A percentile compares a stretch with the other conserved stretches of the same genome.
phyloP scores from a whole-genome alignment of 2,329 filamentous ascomycete genomes.

The Talaromyces sp. region DNA sequence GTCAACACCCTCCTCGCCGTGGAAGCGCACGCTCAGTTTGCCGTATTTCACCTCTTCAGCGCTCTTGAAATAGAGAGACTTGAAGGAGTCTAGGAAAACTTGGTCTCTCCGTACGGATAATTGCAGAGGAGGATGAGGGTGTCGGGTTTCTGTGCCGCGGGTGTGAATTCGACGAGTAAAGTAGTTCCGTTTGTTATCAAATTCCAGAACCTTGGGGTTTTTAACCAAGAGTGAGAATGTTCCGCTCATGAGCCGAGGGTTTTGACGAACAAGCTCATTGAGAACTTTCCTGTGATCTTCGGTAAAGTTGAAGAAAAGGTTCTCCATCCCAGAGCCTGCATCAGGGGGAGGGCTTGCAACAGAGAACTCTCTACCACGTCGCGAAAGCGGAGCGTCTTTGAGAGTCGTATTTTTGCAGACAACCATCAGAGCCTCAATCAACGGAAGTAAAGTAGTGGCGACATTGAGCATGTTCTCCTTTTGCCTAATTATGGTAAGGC shows the following conservation, averaged over 20 bases:
- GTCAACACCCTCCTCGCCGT: constrained; percentile 95
- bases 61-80: constrained; percentile 93
- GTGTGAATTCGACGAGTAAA: constrained; percentile 91
- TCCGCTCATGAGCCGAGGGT: constrained; percentile 96
- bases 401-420: constrained; percentile 96
- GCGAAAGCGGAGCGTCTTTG: constrained; percentile 56
- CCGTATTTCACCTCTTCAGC: constrained; percentile 98
- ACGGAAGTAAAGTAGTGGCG: constrained; percentile 85
- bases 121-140: constrained; percentile 71
- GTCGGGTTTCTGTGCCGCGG: constrained; percentile 63
- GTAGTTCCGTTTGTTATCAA: constrained; percentile 99
- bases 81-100: constrained; percentile 98
- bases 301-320: constrained; percentile 92
- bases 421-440: constrained; percentile 97
- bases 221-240: constrained; percentile 94
- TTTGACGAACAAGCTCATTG: constrained; percentile 94
- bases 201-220: constrained; percentile 97
- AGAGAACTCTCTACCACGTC: constrained; percentile 59
- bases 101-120: constrained; percentile 87
- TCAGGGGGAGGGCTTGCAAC: constrained; percentile 74
- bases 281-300: constrained; percentile 96
- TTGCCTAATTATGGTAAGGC: constrained; percentile 79
- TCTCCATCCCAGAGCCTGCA: constrained; percentile 62
- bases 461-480: constrained; percentile 96
- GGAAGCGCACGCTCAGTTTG: constrained; percentile 96